A percentile compares a stretch with the other conserved stretches of the same genome.
Evolutionary conservation across 1,284 basidiomycete genomes (phyloP).

Genomic region (Austroboletus rostrupii): DNA sequence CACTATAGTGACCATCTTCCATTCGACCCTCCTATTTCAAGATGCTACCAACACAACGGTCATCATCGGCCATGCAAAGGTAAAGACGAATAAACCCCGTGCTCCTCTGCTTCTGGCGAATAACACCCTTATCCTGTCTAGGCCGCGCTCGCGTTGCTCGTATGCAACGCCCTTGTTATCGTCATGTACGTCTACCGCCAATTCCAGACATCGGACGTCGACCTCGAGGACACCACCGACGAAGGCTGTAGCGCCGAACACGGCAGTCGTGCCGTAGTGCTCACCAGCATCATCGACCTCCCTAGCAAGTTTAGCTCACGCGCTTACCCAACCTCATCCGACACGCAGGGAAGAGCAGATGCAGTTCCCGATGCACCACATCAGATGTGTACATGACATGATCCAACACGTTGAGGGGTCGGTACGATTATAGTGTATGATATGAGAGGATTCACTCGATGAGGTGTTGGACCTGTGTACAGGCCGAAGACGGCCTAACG

Average conservation of each 20-base stretch:
- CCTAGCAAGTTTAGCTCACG: conserved; percentile 12
- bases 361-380: no score
- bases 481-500: no score
- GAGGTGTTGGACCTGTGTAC: no score
- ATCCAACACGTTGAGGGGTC: no score
- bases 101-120: background rate
- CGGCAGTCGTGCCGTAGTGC: conserved; percentile 1
- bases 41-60: conserved; percentile 3
- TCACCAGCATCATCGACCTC: conserved; percentile 18
- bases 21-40: conserved; percentile 22
- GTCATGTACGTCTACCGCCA: conserved; percentile 13
- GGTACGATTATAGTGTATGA: no score
- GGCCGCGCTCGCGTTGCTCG: conserved; percentile 19
- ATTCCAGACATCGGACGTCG: background rate
- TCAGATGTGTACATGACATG: no score
- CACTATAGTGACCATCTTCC: conserved; percentile 20
- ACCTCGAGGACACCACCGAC: background rate
- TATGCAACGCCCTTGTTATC: conserved; percentile 22
- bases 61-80: conserved; percentile 23
- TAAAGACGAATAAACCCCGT: background rate
- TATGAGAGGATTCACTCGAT: no score
- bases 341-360: background rate
- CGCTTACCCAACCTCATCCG: background rate
- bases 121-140: background rate
- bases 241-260: background rate